phyloP scores from a whole-genome alignment of 352 stramenopile species.

The Globisporangium paroecandrum region DNA sequence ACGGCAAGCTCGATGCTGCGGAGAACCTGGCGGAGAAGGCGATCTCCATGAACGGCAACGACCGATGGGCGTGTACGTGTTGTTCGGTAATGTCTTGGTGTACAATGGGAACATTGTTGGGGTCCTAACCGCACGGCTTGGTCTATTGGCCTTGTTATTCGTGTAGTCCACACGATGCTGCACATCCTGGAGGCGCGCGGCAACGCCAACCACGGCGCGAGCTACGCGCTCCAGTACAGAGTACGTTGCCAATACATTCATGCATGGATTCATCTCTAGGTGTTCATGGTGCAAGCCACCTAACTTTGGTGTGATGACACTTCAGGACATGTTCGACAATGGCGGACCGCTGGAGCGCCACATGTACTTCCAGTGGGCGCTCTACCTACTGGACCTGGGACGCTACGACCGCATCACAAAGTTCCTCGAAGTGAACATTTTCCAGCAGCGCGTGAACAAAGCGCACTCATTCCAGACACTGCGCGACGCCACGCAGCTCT shows the following conservation, averaged over 20 bases:
- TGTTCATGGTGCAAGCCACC: no score
- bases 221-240: constrained; percentile 78
- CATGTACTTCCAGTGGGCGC: constrained; percentile 79
- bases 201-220: constrained; percentile 83
- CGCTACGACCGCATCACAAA: constrained; percentile 81
- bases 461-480: constrained; percentile 57
- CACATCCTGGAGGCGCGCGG: constrained; percentile 71
- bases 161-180: constrained; percentile 72
- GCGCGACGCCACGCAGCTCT: constrained; percentile 75
- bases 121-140: constrained; percentile 4
- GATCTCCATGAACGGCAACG: constrained; percentile 82
- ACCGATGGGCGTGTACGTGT: constrained; percentile 78
- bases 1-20: constrained; percentile 61
- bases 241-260: constrained; percentile 13
- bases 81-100: not conserved
- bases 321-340: constrained; percentile 68
- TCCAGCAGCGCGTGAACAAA: constrained; percentile 39
- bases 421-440: constrained; percentile 75
- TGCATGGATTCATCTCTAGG: no score
- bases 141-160: not conserved
- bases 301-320: no score
- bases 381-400: constrained; percentile 78
- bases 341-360: constrained; percentile 65
- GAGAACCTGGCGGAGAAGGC: constrained; percentile 71
- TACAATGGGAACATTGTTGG: not conserved